phyloP scores from a whole-genome alignment of 1,139 yeast species.

The Yamadazyma oceani region DNA sequence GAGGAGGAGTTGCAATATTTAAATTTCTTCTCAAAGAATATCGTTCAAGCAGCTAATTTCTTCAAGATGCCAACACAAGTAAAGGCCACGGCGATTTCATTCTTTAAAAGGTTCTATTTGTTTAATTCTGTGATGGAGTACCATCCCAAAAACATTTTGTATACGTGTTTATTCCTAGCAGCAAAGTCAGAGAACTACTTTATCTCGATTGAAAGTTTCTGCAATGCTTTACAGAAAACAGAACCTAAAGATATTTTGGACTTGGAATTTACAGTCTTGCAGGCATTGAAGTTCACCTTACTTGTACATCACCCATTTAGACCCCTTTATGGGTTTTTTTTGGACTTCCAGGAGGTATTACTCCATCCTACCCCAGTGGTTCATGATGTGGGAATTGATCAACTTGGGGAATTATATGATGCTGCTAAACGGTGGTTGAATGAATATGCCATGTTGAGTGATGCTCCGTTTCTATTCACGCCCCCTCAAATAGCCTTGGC shows the following conservation, averaged over 20 bases:
- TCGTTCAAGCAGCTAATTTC: slow-evolving; percentile 52
- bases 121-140: slow-evolving; percentile 79
- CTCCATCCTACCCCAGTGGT: slow-evolving; percentile 33
- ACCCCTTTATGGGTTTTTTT: slow-evolving; percentile 87
- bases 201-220: slow-evolving; percentile 81
- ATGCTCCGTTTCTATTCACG: slow-evolving; percentile 72
- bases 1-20: slow-evolving; percentile 74
- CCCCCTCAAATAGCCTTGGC: slow-evolving; percentile 97
- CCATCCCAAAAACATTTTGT: slow-evolving; percentile 80
- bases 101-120: slow-evolving; percentile 78
- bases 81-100: slow-evolving; percentile 81
- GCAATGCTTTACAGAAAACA: slow-evolving; percentile 65
- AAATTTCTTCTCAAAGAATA: slow-evolving; percentile 68
- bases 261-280: slow-evolving; percentile 75
- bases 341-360: slow-evolving; percentile 75
- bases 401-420: slow-evolving; percentile 61
- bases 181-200: slow-evolving; percentile 91
- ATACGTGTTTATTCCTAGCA: slow-evolving; percentile 86
- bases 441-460: slow-evolving; percentile 66
- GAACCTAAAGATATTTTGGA: slow-evolving; percentile 68
- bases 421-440: slow-evolving; percentile 63
- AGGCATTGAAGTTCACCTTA: slow-evolving; percentile 73
- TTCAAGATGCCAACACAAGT: slow-evolving; percentile 51
- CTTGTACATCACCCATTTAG: slow-evolving; percentile 85
- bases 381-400: slow-evolving; percentile 41